These are phyloP conservation scores for Blastomyces silverae DNA, from an alignment of 2,329 filamentous ascomycete species.

Conservation along the genomic window DNA sequence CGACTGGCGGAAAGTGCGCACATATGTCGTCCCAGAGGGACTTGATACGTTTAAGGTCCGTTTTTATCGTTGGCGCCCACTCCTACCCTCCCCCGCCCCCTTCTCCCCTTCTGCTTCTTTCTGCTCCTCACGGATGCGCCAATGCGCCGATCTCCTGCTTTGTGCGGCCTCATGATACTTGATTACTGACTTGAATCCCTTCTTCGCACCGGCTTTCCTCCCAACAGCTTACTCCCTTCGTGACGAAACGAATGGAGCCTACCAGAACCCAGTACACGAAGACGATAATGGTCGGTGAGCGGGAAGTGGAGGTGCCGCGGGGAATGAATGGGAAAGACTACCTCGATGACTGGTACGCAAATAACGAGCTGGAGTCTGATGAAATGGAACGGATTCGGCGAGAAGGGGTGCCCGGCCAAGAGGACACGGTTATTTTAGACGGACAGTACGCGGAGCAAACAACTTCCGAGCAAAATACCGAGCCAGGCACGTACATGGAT, in stretches of 20 bases:
- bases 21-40: conserved; percentile 70
- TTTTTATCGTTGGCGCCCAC: not conserved
- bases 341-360: conserved; percentile 36
- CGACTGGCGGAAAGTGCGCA: conserved; percentile 81
- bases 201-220: not conserved
- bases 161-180: not conserved
- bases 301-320: conserved; percentile 17
- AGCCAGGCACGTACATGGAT: not conserved
- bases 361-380: conserved; percentile 32
- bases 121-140: not conserved
- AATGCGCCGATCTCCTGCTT: not conserved
- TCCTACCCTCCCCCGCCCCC: conserved; percentile 16
- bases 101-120: not conserved
- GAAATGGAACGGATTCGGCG: conserved; percentile 10
- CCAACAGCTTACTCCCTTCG: conserved; percentile 42
- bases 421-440: not conserved
- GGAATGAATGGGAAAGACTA: conserved; percentile 34
- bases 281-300: conserved; percentile 24
- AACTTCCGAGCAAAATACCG: not conserved
- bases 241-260: conserved; percentile 38
- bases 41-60: conserved; percentile 65
- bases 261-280: conserved; percentile 33
- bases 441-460: not conserved
- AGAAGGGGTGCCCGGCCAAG: not conserved
- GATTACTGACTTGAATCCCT: conserved; percentile 3